Evolutionary conservation across 805 yeast genomes (phyloP), one percentile per base, ranked within the genome.

Genomic region (Barnettozyma wickerhamii): DNA sequence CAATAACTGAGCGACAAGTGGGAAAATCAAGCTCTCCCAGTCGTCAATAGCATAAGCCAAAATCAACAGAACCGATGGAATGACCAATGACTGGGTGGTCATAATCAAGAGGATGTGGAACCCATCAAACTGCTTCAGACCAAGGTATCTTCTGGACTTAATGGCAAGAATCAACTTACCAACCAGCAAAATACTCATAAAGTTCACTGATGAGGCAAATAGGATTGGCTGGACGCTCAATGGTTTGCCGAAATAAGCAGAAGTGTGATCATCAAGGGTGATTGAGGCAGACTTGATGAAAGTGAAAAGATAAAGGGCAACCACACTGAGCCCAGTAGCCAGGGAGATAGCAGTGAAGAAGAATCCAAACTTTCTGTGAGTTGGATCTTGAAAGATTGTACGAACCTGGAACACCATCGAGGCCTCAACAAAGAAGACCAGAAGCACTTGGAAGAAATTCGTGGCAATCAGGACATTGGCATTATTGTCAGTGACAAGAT

Each of bases 71-170:
- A 81, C 60, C 0, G 93, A 76, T 3, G 98, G 97, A 15, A 87
- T 64, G 9, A 89, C 59, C 72, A 90, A 74, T 0, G 95, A 80
- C 60, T 93, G 98, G 12, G 78, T 63, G 0, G 87, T 67, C 91
- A 86, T 86, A 40, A 90, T 82, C 43, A 87, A 63, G 33, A 93
- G 63, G 27, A 89, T 77, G 58, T 88, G 96, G 58, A 85, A 77
- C 19, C 85, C 79, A 47, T 83, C 90, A 55, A 90, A 87, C 57
- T 87, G 95, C 55, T 72, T 78, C 44, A 88, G 66, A 0, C 99
- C 99, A 37, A 90, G 59, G 46, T 66, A 75, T 40, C 88, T 71
- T 60, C 99, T 75, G 5, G 87, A 73, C 42, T 79, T 71, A 19
- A 87, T 74, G 0, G 96, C 95, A 34, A 74, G 40, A 19, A 70